Conservation (phyloP, 805 yeast genomes). For the Peterozyma xylosa region DNA sequence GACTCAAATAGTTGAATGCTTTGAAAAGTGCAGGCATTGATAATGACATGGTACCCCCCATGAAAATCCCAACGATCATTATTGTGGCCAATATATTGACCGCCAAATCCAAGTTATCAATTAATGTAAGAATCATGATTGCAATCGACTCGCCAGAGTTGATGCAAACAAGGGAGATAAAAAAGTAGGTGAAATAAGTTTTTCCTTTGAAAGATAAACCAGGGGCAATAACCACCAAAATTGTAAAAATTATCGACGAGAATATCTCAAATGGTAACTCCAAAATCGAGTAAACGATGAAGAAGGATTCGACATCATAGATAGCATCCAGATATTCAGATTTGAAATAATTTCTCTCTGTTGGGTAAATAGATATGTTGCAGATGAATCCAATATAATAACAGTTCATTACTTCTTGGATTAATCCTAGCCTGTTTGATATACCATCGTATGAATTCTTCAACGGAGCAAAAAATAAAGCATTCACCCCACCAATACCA, state of each 20-base stretch:
- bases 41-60: conserved; percentile 74
- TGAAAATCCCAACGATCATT: conserved; percentile 55
- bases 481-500: conserved; percentile 55
- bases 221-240: conserved; percentile 50
- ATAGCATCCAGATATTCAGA: conserved; percentile 64
- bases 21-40: conserved; percentile 56
- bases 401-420: conserved; percentile 49
- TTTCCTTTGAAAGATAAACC: conserved; percentile 60
- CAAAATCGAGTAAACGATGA: conserved; percentile 39
- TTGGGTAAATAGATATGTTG: conserved; percentile 61
- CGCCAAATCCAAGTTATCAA: conserved; percentile 63
- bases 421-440: conserved; percentile 62
- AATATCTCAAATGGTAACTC: conserved; percentile 54
- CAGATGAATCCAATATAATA: conserved; percentile 67
- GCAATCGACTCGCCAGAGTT: conserved; percentile 73
- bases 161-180: conserved; percentile 39
- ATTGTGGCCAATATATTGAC: conserved; percentile 54
- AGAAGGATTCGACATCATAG: conserved; percentile 54
- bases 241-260: conserved; percentile 46
- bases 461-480: conserved; percentile 62
- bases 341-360: conserved; percentile 57
- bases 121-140: conserved; percentile 57
- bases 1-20: conserved; percentile 61
- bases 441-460: conserved; percentile 42
- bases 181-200: conserved; percentile 54